Percentiles rank a stretch among this genome's conserved stretches.
Evolutionary conservation across 2,329 filamentous ascomycete genomes (phyloP).

Genomic region (Trichoderma citrinoviride): DNA sequence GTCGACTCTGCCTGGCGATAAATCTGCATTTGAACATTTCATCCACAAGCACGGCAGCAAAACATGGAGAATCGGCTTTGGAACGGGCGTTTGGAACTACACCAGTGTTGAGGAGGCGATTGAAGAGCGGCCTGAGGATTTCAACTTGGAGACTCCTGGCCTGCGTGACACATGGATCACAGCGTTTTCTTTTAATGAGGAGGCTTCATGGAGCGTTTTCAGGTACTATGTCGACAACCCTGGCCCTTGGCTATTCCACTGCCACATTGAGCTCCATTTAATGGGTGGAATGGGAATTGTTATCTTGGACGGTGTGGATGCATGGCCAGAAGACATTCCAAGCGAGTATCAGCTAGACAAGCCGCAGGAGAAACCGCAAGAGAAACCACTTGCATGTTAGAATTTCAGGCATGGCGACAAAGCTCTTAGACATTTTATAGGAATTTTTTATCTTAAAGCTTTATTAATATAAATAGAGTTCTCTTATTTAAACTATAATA

Average conservation of each 20-base stretch:
- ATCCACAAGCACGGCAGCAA: slow-evolving; percentile 65
- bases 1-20: slow-evolving; percentile 43
- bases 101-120: slow-evolving; percentile 52
- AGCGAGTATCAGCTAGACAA: slow-evolving; percentile 34
- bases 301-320: slow-evolving; percentile 47
- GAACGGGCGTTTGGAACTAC: slow-evolving; percentile 51
- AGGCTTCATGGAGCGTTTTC: slow-evolving; percentile 46
- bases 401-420: too few relatives aligned
- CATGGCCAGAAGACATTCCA: slow-evolving; percentile 42
- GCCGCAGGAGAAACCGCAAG: too few relatives aligned
- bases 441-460: too few relatives aligned
- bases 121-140: slow-evolving; percentile 44
- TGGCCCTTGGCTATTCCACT: slow-evolving; percentile 55
- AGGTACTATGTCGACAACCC: slow-evolving; percentile 53
- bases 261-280: slow-evolving; percentile 54
- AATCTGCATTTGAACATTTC: slow-evolving; percentile 42
- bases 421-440: too few relatives aligned
- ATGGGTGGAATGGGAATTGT: slow-evolving; percentile 55
- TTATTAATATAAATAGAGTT: too few relatives aligned
- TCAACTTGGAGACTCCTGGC: slow-evolving; percentile 55
- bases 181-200: slow-evolving; percentile 7
- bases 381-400: too few relatives aligned
- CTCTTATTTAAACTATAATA: too few relatives aligned
- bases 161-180: slow-evolving; percentile 36
- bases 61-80: slow-evolving; percentile 55